Conservation (phyloP, 1,139 yeast species). For the Nakaseomyces sp. region DNA sequence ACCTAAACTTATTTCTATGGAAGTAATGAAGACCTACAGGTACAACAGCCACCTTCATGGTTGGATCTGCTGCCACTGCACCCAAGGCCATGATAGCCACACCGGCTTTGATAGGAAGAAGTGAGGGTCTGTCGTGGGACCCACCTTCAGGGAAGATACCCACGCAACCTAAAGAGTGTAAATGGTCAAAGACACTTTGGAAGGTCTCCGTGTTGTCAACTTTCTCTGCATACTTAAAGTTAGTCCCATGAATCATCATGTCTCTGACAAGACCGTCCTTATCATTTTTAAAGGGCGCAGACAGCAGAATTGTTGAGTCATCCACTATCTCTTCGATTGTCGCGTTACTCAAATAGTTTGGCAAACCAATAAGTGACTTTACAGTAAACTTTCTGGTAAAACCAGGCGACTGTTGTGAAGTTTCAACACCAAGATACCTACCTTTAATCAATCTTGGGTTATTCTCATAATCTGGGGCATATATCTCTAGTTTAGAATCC, state of each 20-base stretch:
- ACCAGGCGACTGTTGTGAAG: constrained; percentile 6
- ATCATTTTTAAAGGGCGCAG: constrained; percentile 40
- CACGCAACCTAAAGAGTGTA: constrained; percentile 47
- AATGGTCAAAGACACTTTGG: constrained; percentile 53
- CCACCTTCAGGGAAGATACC: constrained; percentile 72
- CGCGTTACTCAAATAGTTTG: constrained; percentile 50
- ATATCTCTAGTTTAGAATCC: constrained; percentile 38
- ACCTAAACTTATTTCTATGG: constrained; percentile 67
- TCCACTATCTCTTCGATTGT: constrained; percentile 44
- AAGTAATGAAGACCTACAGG: constrained; percentile 75
- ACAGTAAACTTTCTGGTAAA: constrained; percentile 37
- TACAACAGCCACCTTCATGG: constrained; percentile 49
- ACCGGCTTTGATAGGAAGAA: constrained; percentile 69
- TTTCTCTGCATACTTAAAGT: constrained; percentile 51
- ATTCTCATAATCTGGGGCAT: constrained; percentile 34
- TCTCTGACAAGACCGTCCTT: constrained; percentile 31
- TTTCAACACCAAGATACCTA: constrained; percentile 10
- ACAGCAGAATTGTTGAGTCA: constrained; percentile 44
- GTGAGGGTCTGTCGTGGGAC: constrained; percentile 66
- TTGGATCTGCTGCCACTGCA: constrained; percentile 52
- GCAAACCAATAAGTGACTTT: constrained; percentile 57
- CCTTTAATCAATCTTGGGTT: constrained; percentile 30
- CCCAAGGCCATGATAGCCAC: constrained; percentile 79
- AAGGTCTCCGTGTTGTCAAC: constrained; percentile 54
- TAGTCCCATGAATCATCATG: constrained; percentile 40